Evolutionary conservation across 768 basidiomycete genomes (phyloP).

Genomic region (Lactifluus hygrophoroides): DNA sequence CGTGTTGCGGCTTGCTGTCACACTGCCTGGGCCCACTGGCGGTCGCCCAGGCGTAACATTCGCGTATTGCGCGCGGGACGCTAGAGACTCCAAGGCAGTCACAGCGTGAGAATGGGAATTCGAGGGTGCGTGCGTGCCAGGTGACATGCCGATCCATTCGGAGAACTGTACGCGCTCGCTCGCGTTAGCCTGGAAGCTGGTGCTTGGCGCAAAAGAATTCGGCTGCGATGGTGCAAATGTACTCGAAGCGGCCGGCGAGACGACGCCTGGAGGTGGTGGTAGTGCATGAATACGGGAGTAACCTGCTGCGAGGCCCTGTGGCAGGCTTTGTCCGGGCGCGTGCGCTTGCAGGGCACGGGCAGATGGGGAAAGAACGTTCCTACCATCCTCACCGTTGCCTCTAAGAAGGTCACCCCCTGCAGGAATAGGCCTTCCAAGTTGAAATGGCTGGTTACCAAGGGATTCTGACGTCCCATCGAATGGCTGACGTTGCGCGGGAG

Average conservation of each 20-base stretch:
- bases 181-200: constrained; percentile 22
- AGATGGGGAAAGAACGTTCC: constrained; percentile 48
- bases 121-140: constrained; percentile 23
- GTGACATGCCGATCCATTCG: constrained; percentile 29
- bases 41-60: constrained; percentile 30
- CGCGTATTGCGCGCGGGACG: constrained; percentile 49
- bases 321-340: constrained; percentile 84
- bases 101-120: constrained; percentile 24
- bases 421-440: constrained; percentile 30
- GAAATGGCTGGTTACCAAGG: constrained; percentile 33
- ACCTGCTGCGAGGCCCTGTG: constrained; percentile 87
- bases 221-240: constrained; percentile 25
- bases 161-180: constrained; percentile 20
- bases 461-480: constrained; percentile 28
- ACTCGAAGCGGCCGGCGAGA: constrained; percentile 30
- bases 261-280: constrained; percentile 30
- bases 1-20: constrained; percentile 23
- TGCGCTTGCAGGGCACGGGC: constrained; percentile 78
- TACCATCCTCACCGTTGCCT: constrained; percentile 24
- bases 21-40: constrained; percentile 15
- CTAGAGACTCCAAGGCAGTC: constrained; percentile 41
- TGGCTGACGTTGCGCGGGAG: constrained; percentile 20
- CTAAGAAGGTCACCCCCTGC: constrained; percentile 21
- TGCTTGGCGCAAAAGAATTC: constrained; percentile 23
- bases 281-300: constrained; percentile 83